Evolutionary conservation across 106 monocot genomes (phyloP), one percentile per base, ranked within the genome.

Genomic region (Posidonia australis): DNA sequence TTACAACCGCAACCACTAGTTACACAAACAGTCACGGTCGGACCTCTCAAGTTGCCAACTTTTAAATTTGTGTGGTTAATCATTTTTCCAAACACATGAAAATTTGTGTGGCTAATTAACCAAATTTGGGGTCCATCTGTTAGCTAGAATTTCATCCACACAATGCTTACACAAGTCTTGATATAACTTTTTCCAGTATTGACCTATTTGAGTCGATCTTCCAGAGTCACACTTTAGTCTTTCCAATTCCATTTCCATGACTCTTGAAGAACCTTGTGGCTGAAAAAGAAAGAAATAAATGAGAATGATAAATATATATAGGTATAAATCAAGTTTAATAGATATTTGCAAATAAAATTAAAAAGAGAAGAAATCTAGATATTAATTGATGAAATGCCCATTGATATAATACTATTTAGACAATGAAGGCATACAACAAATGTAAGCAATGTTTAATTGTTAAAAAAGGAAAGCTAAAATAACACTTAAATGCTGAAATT

Each of bases 261-360:
- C 62, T 18, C 63, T 26, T 5, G 63, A 62, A 25, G 72, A 72
- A 49, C 72, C 70, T 30, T 79, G 76, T 60, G 70, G 68, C 90
- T 86, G 80, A 9, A 62, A 43, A 30, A 17, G 41, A 61, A 0
- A 43, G 20, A 11, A 43, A 43, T 0, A 41, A 13, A 42, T 41
- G 14, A 61, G 42, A 19, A 19, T 61, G 12, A 36, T 17, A 49
- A 49, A 17, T 17, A 1, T 17, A 19, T 14, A 17, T 17, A 49
- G 49, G n/a, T n/a, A 49, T 7, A 16, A 49, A n/a, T 16, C 49
- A 49, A 19, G 49, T 1, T 49, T 49, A 49, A 0, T 49, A 17
- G 10, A 49, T 17, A n/a, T 17, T 17, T 17, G 49, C 14, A 17
- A 19, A 17, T 49, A 19, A 49, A 49, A n/a, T n/a, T 19, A 12